Evolutionary conservation across 2,329 filamentous ascomycete genomes (phyloP).

Genomic region (Colletotrichum sp.): DNA sequence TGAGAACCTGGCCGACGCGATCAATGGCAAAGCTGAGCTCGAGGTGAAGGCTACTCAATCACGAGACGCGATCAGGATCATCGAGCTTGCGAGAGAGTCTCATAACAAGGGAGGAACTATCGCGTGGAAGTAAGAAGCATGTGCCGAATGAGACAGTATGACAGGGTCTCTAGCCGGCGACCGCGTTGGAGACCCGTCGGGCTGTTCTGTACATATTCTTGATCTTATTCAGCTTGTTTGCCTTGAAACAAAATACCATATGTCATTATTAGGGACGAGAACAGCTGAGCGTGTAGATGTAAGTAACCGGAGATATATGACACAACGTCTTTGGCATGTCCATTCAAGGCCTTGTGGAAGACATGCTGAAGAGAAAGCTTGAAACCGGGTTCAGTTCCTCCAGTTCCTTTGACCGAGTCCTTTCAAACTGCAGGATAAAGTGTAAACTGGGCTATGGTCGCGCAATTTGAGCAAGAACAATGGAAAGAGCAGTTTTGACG

Average conservation of each 20-base stretch:
- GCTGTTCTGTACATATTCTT: not conserved
- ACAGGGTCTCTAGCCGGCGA: fast-evolving
- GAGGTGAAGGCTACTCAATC: slow-evolving; percentile 41
- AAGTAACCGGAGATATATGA: not conserved
- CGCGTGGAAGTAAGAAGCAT: slow-evolving; percentile 21
- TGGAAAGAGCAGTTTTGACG: no score
- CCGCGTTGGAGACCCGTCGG: fast-evolving
- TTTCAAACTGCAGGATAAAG: no score
- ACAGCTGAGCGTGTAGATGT: not conserved
- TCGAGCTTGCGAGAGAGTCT: slow-evolving; percentile 46
- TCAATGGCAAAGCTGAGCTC: slow-evolving; percentile 40
- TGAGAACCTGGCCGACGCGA: slow-evolving; percentile 41
- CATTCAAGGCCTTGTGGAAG: not conserved
- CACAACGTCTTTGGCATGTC: not conserved
- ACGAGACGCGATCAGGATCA: slow-evolving; percentile 41
- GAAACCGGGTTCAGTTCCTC: not conserved
- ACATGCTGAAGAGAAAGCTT: not conserved
- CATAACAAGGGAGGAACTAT: slow-evolving; percentile 34
- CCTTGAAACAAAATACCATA: not conserved
- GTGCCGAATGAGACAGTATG: not conserved
- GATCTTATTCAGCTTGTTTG: not conserved
- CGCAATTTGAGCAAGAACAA: no score
- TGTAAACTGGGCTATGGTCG: no score
- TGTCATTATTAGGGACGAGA: not conserved
- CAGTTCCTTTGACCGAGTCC: no score